Evolutionary conservation across 305 asterid genomes (phyloP).

Genomic region (Solanum hybrid): DNA sequence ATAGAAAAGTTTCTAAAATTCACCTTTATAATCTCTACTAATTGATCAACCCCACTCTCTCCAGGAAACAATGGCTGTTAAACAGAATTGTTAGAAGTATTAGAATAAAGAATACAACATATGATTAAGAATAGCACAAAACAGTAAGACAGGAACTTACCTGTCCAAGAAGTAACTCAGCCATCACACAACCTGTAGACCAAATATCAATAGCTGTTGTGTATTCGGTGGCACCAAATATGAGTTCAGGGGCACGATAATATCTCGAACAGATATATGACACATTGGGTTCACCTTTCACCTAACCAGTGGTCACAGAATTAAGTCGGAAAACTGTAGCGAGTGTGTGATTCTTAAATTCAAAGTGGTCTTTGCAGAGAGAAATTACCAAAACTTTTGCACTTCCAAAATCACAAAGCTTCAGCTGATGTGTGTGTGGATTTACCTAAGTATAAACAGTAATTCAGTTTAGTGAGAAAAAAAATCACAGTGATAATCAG

Average conservation of each 20-base stretch:
- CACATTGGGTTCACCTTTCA: constrained; percentile 94
- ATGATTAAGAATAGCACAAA: constrained; percentile 1
- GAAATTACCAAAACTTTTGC: constrained; percentile 93
- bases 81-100: constrained; percentile 20
- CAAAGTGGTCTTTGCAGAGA: constrained; percentile 11
- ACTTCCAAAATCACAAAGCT: constrained; percentile 96
- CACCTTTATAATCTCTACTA: constrained; percentile 94
- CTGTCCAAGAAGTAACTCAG: constrained; percentile 93
- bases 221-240: constrained; percentile 95
- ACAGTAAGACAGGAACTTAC: constrained; percentile 22
- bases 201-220: constrained; percentile 93
- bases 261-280: constrained; percentile 93
- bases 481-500: background rate
- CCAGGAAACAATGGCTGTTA: constrained; percentile 95
- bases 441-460: constrained; percentile 63
- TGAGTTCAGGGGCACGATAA: constrained; percentile 97
- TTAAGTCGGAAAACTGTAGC: constrained; percentile 17
- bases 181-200: constrained; percentile 98
- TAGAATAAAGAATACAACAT: constrained; percentile 15
- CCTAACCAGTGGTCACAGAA: constrained; percentile 32
- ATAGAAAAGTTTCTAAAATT: constrained; percentile 1
- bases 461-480: constrained; percentile 4
- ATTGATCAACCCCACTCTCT: constrained; percentile 97
- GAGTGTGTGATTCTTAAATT: constrained; percentile 10
- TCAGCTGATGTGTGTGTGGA: constrained; percentile 96